Base-by-base conservation (phyloP, 768 basidiomycete genomes). In the Amanita fuliginea region DNA sequence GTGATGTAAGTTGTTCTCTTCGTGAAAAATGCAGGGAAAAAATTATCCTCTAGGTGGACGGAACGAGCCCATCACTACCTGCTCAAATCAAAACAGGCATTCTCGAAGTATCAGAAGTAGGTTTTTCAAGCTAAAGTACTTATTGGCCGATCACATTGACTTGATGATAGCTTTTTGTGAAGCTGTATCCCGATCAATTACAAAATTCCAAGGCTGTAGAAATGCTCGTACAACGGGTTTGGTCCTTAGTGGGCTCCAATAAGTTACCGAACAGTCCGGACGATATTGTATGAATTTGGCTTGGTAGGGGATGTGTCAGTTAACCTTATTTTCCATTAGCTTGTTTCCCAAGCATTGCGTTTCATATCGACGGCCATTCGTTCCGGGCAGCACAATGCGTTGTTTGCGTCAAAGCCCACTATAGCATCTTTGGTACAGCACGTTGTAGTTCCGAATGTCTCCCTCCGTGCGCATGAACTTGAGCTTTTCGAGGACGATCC, bases 401-500 rank as follows among this genome's bases (percentile, higher is more conserved):
- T 97, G 10, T 93, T 97, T 62, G 86, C 88, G 43, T 71, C 84
- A 1, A 73, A 73, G n/a, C 83, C 86, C 1, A 92, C 85, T 1
- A 83, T 97, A 49, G 78, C 80, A 10, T 77, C 80, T 2, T 80
- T 99, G 49, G 80, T 91, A 4, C 82, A 92, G 63, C 86, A 88
- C 46, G 90, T 98, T 51, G 85, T 97, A 21, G 74, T 98, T 22
- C 93, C 95, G n/a, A 97, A 96, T 58, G 88, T 96, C 51, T 71
- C 78, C 11, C 72, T 98, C 11, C 78, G 93, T 53, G 83, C 86
- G 34, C 86, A 91, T 56, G 94, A 97, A 49, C 75, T 89, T 44
- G 96, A 99, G 58, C 83, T 92, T 63, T 98, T 99, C 59, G 93
- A 96, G 65, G 96, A 98, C 53, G 94, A 96, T 56, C 94, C 96